phyloP scores from a whole-genome alignment of 805 yeast genomes.

The Kregervanrija delftensis region DNA sequence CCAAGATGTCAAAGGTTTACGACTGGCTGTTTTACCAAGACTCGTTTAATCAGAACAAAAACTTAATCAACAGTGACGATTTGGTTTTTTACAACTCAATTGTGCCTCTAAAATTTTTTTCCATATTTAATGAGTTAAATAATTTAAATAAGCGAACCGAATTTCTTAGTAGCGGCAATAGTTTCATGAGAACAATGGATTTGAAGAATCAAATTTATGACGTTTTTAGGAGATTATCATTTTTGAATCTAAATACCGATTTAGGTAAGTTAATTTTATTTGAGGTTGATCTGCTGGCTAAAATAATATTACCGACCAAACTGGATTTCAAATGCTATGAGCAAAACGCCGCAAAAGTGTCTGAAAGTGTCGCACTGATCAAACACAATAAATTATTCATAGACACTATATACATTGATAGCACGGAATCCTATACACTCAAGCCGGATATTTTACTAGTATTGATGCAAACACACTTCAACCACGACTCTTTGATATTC shows the following conservation, averaged over 20 bases:
- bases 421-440: background rate
- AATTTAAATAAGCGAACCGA: conserved; percentile 13
- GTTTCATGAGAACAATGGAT: conserved; percentile 24
- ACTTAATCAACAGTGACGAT: conserved; percentile 36
- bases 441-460: conserved; percentile 4
- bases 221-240: conserved; percentile 20
- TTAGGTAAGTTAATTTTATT: conserved; percentile 23
- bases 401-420: background rate
- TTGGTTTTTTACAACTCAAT: conserved; percentile 39
- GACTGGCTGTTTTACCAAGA: conserved; percentile 81
- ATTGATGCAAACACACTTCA: background rate
- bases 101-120: conserved; percentile 56
- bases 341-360: background rate
- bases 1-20: conserved; percentile 52
- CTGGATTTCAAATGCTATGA: background rate
- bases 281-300: conserved; percentile 11
- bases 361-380: too few species aligned
- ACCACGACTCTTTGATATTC: too few species aligned
- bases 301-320: conserved; percentile 5
- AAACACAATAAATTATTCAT: background rate
- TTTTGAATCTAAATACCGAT: conserved; percentile 15
- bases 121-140: conserved; percentile 54
- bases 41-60: conserved; percentile 38
- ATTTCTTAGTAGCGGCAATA: too few species aligned
- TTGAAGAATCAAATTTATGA: conserved; percentile 28